Conservation (phyloP, 2,329 filamentous ascomycete species). For the Fusarium sp. region DNA sequence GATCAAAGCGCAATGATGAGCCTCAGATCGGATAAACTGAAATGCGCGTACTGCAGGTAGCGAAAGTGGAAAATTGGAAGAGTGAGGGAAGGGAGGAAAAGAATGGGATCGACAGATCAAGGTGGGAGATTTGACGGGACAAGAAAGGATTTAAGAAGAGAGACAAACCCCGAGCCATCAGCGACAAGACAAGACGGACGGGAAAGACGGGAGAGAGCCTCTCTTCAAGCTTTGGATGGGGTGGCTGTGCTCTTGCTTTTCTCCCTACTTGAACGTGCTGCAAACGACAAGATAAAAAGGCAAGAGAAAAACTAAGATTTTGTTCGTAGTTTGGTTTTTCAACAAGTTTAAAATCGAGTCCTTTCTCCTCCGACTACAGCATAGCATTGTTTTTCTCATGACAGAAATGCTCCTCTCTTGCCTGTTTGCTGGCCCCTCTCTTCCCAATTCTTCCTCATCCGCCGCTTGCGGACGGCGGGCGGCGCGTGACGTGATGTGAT, state of each 20-base stretch:
- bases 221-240: neutral
- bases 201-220: neutral
- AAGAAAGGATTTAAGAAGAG: slow-evolving; percentile 24
- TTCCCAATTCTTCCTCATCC: neutral
- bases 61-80: neutral
- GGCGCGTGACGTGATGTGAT: slow-evolving; percentile 32
- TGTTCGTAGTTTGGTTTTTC: neutral
- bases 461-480: slow-evolving; percentile 28
- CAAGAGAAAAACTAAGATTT: neutral
- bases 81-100: neutral
- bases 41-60: neutral
- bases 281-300: neutral
- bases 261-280: neutral
- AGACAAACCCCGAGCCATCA: slow-evolving; percentile 11
- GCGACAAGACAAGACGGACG: neutral
- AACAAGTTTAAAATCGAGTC: neutral
- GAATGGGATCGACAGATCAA: neutral
- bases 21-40: neutral
- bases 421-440: neutral
- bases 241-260: slow-evolving; percentile 22
- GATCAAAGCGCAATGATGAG: slow-evolving; percentile 3
- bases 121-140: slow-evolving; percentile 17
- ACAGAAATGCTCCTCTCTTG: neutral
- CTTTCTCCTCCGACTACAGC: neutral
- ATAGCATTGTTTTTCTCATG: neutral